These are phyloP conservation scores for Orbilia ellipsospora DNA, from an alignment of 2,329 filamentous ascomycete genomes.

Conservation along the genomic window DNA sequence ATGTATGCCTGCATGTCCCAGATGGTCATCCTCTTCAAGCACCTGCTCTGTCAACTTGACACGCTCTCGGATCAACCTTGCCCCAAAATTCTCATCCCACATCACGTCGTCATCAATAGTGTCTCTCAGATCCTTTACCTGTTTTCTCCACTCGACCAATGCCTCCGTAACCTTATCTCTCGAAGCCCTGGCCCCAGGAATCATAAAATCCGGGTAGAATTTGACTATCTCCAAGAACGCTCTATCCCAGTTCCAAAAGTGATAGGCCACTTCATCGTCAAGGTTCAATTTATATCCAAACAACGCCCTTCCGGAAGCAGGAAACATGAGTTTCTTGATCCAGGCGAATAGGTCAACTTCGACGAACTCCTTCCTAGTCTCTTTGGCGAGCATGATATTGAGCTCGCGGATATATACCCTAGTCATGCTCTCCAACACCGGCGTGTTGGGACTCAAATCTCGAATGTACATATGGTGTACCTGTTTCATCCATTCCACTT, in stretches of 20 bases:
- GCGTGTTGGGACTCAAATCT: constrained; percentile 18
- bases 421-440: constrained; percentile 26
- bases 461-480: constrained; percentile 28
- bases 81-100: constrained; percentile 48
- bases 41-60: constrained; percentile 26
- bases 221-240: constrained; percentile 31
- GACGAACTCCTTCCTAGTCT: constrained; percentile 18
- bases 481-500: constrained; percentile 18
- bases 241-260: constrained; percentile 47
- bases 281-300: constrained; percentile 34
- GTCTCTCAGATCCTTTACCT: constrained; percentile 28
- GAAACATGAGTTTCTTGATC: constrained; percentile 48
- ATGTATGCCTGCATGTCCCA: constrained; percentile 40
- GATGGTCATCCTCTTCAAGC: constrained; percentile 24
- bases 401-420: constrained; percentile 30
- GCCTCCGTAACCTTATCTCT: constrained; percentile 22
- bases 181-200: constrained; percentile 33
- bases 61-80: constrained; percentile 30
- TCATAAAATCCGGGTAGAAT: constrained; percentile 46
- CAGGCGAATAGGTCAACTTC: constrained; percentile 38
- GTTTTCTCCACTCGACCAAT: constrained; percentile 27
- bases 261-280: constrained; percentile 16
- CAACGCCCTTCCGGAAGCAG: constrained; percentile 29
- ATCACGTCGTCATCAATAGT: constrained; percentile 33
- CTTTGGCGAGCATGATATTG: background rate